phyloP scores from a whole-genome alignment of 495 filamentous ascomycete species.

The Aspergillus egyptiacus region DNA sequence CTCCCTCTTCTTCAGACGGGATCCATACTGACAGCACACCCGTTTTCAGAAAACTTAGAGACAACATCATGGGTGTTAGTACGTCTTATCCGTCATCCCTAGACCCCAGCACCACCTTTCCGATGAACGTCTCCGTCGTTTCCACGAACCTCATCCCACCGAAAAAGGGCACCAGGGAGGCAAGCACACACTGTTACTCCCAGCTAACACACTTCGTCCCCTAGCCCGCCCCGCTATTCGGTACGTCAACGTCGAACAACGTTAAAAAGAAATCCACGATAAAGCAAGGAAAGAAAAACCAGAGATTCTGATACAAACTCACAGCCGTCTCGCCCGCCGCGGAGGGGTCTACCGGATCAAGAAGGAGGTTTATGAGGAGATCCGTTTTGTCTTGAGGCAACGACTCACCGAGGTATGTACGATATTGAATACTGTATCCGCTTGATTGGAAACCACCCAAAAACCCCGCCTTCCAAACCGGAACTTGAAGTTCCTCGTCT shows the following conservation, averaged over 20 bases:
- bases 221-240: constrained; percentile 60
- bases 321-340: constrained; percentile 69
- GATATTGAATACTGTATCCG: too few species aligned
- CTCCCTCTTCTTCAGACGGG: constrained; percentile 25
- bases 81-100: constrained; percentile 43
- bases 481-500: too few species aligned
- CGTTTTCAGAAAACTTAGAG: constrained; percentile 50
- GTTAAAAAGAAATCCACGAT: too few species aligned
- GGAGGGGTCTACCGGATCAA: constrained; percentile 75
- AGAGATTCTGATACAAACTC: neutral
- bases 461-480: too few species aligned
- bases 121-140: too few species aligned
- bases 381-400: constrained; percentile 47
- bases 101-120: neutral
- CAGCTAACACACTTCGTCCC: constrained; percentile 8
- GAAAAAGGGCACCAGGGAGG: too few species aligned
- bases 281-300: too few species aligned
- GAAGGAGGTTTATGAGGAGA: constrained; percentile 62
- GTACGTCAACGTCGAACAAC: too few species aligned
- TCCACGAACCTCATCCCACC: neutral
- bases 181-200: neutral
- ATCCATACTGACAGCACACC: neutral
- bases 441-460: too few species aligned
- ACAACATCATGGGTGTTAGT: constrained; percentile 62
- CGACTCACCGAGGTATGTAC: constrained; percentile 49